Evolutionary conservation across 768 basidiomycete species (phyloP).

Genomic region (Russula brevipes): DNA sequence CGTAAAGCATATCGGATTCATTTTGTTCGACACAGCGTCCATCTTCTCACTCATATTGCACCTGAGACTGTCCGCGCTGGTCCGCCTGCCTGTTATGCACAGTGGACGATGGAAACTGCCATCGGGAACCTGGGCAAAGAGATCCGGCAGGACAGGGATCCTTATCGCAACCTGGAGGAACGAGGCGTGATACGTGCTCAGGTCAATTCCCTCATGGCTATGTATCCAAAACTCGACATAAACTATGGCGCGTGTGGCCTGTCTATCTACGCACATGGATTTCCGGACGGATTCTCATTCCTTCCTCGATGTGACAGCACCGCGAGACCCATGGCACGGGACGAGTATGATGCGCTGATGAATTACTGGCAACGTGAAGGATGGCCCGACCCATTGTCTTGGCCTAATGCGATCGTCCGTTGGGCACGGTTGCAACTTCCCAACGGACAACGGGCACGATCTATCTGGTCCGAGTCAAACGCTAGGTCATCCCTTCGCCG

Average conservation of each 20-base stretch:
- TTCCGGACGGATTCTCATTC: neutral
- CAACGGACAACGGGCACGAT: neutral
- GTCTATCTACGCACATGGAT: too few relatives aligned
- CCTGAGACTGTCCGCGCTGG: neutral
- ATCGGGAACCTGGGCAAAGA: too few relatives aligned
- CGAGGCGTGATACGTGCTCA: neutral
- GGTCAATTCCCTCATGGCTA: neutral
- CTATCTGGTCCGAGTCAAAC: neutral
- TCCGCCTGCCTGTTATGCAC: neutral
- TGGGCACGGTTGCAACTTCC: neutral
- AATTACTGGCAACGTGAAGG: neutral
- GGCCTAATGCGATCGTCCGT: neutral
- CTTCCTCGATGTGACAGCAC: neutral
- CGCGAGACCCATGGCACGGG: neutral
- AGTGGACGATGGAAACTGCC: neutral
- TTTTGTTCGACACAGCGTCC: neutral
- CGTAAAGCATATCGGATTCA: neutral
- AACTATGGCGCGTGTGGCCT: too few relatives aligned
- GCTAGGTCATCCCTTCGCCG: neutral
- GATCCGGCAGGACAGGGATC: neutral
- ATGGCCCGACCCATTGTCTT: neutral
- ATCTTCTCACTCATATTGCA: neutral
- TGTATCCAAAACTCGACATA: neutral
- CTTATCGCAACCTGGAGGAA: neutral
- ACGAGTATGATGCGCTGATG: neutral